phyloP scores from a whole-genome alignment of 2,329 filamentous ascomycete genomes.

The Ophiostoma piceae region DNA sequence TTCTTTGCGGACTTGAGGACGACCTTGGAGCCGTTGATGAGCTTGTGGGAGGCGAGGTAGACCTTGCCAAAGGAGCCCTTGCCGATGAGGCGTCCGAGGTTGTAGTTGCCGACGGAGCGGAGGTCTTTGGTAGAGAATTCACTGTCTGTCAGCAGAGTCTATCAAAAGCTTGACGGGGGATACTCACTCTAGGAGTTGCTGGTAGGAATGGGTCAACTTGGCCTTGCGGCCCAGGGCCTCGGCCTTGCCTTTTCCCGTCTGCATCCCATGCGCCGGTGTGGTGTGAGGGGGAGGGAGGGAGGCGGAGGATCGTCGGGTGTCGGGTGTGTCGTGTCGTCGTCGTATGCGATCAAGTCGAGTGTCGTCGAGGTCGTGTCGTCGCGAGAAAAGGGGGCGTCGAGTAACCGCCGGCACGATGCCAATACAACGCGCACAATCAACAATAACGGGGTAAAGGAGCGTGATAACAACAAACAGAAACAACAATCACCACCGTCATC shows the following conservation, averaged over 20 bases:
- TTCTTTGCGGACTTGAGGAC: slow-evolving; percentile 98
- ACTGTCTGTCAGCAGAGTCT: slow-evolving; percentile 43
- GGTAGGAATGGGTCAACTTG: slow-evolving; percentile 93
- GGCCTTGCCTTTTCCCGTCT: slow-evolving; percentile 65
- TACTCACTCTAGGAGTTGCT: slow-evolving; percentile 81
- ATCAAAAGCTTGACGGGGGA: too few species aligned
- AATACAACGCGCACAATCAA: not conserved
- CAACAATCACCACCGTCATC: not conserved
- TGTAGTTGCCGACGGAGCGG: slow-evolving; percentile 90
- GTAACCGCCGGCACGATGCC: too few species aligned
- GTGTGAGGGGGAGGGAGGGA: not conserved
- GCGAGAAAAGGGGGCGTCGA: not conserved
- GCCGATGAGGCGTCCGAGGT: slow-evolving; percentile 82
- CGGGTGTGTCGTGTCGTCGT: not conserved
- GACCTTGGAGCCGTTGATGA: slow-evolving; percentile 98
- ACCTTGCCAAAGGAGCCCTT: slow-evolving; percentile 99
- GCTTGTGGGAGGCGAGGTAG: slow-evolving; percentile 91
- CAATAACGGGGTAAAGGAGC: not conserved
- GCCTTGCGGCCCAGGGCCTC: slow-evolving; percentile 63
- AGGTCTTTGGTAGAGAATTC: slow-evolving; percentile 92
- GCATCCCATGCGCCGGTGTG: slow-evolving; percentile 23
- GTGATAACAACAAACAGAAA: not conserved
- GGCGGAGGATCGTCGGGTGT: not conserved
- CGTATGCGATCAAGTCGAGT: not conserved
- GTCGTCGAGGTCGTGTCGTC: not conserved